Base-by-base conservation (phyloP, 164 flowering plant genomes). In the Vitis labrusca region DNA sequence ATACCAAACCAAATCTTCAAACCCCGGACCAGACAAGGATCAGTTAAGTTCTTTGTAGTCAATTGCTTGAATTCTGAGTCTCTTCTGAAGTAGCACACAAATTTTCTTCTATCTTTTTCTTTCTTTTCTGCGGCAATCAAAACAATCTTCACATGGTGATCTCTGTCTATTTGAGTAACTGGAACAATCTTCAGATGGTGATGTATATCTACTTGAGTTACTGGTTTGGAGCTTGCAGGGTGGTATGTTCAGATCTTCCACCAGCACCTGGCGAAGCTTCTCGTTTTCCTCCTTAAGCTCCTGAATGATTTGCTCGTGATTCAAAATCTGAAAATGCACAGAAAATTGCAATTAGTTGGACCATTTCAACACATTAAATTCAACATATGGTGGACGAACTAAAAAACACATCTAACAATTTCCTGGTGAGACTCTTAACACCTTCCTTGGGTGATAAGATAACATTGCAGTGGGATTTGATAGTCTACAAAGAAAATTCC, bases 271-370 rank as follows among this genome's bases (percentile, higher is more conserved):
- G 6, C 84, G 90, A 59, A 96, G 90, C 85, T 85, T 91, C 71
- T 88, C 85, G 73, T 91, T 91, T 71, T 96, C 97, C 61, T 86
- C 85, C 80, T 77, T 81, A 65, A 93, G 85, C 71, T 90, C 88
- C 58, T 96, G 97, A 61, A 93, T 90, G 66, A 84, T 58, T 74
- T 82, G 74, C 77, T 96, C 95, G 71, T 96, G 99, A 76, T 85
- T 93, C 76, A 96, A 64, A 19, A 93, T 89, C 99, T 95, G 78
- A 71, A 37, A 37, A 76, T 59, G 49, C 64, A 81, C 16, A 61
- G 13, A 32, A 27, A 58, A 37, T 10, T 30, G 68, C 23, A 67
- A 55, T 44, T 19, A 19, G 37, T 5, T 50, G 0, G 50, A 56
- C 60, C 50, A 62, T 60, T 2, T 32, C 11, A 56, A 48, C 13